These are phyloP conservation scores for Myriosclerotinia curreyana DNA, from an alignment of 2,329 filamentous ascomycete species.

Conservation along the genomic window DNA sequence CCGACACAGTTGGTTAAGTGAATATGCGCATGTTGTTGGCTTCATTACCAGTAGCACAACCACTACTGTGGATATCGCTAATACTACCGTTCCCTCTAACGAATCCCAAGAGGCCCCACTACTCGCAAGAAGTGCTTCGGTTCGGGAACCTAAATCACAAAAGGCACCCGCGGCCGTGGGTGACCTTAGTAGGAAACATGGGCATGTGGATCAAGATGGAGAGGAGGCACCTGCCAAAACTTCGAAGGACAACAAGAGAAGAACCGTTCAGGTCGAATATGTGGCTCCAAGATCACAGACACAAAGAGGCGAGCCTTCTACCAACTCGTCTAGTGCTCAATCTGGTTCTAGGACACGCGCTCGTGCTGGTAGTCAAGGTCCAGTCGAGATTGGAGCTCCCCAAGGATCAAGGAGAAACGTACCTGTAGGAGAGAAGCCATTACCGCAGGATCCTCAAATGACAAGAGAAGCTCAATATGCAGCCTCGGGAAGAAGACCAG, in stretches of 20 bases:
- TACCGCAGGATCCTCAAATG: conserved; percentile 56
- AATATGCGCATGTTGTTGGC: conserved; percentile 93
- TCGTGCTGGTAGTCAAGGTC: conserved; percentile 54
- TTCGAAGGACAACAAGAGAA: conserved; percentile 78
- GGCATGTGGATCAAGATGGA: conserved; percentile 66
- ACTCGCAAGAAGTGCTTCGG: conserved; percentile 84
- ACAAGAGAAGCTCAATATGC: conserved; percentile 49
- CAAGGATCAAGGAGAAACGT: conserved; percentile 39
- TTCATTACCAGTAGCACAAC: conserved; percentile 97
- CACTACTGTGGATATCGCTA: conserved; percentile 78
- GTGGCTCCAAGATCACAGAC: conserved; percentile 88
- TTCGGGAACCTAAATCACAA: conserved; percentile 76
- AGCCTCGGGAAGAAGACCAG: conserved; percentile 42
- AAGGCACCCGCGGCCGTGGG: conserved; percentile 54
- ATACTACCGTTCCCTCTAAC: conserved; percentile 63
- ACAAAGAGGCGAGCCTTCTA: conserved; percentile 53
- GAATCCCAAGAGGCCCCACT: conserved; percentile 56
- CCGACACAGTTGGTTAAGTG: conserved; percentile 95
- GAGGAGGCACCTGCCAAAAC: conserved; percentile 62
- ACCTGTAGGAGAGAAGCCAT: conserved; percentile 53
- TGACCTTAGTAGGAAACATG: conserved; percentile 70
- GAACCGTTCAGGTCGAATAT: conserved; percentile 97
- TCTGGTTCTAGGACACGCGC: conserved; percentile 48
- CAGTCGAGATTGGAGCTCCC: conserved; percentile 43
- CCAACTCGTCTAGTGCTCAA: conserved; percentile 34